A percentile compares a stretch with the other conserved stretches of the same genome.
These are phyloP conservation scores for Trifolium subterraneum DNA, from an alignment of 306 rosid species.

Conservation along the genomic window DNA sequence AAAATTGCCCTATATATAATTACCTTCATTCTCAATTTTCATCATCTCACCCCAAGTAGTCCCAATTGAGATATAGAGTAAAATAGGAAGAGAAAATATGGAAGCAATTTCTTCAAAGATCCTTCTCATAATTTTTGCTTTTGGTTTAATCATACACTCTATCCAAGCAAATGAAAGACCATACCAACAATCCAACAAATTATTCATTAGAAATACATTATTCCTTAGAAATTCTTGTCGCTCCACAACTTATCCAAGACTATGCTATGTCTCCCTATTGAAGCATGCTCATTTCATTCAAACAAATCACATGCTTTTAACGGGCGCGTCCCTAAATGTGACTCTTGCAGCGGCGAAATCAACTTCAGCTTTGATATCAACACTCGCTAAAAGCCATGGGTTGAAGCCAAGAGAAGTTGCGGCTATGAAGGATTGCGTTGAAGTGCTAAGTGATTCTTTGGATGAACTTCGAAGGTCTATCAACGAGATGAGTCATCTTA, in stretches of 20 bases:
- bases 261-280: slow-evolving; percentile 69
- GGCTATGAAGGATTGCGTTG: slow-evolving; percentile 77
- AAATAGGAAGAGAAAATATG: slow-evolving; percentile 32
- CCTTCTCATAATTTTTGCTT: slow-evolving; percentile 35
- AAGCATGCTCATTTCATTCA: slow-evolving; percentile 61
- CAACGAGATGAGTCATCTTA: slow-evolving; percentile 52
- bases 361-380: slow-evolving; percentile 47
- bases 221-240: slow-evolving; percentile 77
- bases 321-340: slow-evolving; percentile 63
- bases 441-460: slow-evolving; percentile 62
- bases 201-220: slow-evolving; percentile 56
- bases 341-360: slow-evolving; percentile 59
- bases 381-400: slow-evolving; percentile 43
- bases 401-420: slow-evolving; percentile 54
- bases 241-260: slow-evolving; percentile 66
- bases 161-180: slow-evolving; percentile 32
- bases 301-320: slow-evolving; percentile 55
- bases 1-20: slow-evolving; percentile 16
- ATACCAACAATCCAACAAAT: slow-evolving; percentile 40
- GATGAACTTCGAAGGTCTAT: slow-evolving; percentile 61
- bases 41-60: slow-evolving; percentile 29
- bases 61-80: neutral
- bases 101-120: slow-evolving; percentile 39
- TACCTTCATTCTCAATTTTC: slow-evolving; percentile 8
- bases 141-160: slow-evolving; percentile 18